phyloP scores from a whole-genome alignment of 306 rosid genomes.

The Dryas alaskensis region DNA sequence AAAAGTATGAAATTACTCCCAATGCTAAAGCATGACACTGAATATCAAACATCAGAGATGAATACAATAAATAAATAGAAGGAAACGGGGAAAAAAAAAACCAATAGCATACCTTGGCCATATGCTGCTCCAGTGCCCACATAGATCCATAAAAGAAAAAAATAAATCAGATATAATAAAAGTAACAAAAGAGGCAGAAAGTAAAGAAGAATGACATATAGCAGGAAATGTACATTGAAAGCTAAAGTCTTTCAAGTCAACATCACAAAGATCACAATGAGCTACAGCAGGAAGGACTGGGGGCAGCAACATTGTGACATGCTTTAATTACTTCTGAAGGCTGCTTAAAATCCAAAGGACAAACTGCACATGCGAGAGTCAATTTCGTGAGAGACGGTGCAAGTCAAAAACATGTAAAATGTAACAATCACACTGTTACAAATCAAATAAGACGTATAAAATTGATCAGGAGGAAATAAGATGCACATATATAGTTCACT shows the following conservation, averaged over 20 bases:
- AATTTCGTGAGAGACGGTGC: slow-evolving; percentile 15
- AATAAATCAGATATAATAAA: slow-evolving; percentile 27
- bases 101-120: slow-evolving; percentile 62
- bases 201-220: slow-evolving; percentile 7
- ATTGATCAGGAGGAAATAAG: not conserved
- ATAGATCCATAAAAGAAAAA: slow-evolving; percentile 24
- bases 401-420: not conserved
- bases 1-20: not conserved
- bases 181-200: slow-evolving; percentile 2
- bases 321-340: slow-evolving; percentile 75
- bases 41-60: not conserved
- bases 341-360: slow-evolving; percentile 85
- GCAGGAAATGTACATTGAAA: slow-evolving; percentile 62
- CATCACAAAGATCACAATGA: slow-evolving; percentile 89
- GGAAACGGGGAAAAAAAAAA: slow-evolving; percentile 21
- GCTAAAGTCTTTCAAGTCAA: slow-evolving; percentile 98
- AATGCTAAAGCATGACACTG: not conserved
- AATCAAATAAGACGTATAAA: not conserved
- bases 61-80: not conserved
- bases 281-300: slow-evolving; percentile 90
- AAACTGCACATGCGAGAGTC: slow-evolving; percentile 56
- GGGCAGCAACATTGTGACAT: slow-evolving; percentile 83
- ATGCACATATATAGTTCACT: not conserved
- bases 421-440: not conserved
- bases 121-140: slow-evolving; percentile 54